Base-by-base conservation (phyloP, 352 stramenopile species). In the Phytophthora lateralis region DNA sequence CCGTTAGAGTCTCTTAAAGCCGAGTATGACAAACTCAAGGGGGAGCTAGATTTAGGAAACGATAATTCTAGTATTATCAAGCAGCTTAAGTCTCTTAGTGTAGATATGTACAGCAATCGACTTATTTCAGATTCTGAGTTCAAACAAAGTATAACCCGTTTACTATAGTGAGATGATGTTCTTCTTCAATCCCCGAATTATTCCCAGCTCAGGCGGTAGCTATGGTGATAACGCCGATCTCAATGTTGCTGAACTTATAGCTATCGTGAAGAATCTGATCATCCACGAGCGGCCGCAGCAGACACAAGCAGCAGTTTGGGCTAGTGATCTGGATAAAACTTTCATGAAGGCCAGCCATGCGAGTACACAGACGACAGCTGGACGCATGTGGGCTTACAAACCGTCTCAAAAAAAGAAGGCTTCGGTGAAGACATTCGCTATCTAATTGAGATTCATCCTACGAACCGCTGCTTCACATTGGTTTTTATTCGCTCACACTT, bases 171-270 rank as follows among this genome's bases (percentile, higher is more conserved):
- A 9, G 10, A 35, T 14, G 8, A 42, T 42, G 37, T 42, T 42
- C 15, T 42, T 42, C n/a, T 20, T 42, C 15, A 42, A 42, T 12
- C 37, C 37, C 10, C 37, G n/a, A 20, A 42, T 60, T 50, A 66
- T 66, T 42, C 44, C 34, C 35, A 52, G 27, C 9, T 66, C 58
- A 42, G 34, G n/a, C 29, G 58, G 58, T 45, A 60, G 49, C 34
- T 66, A 66, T 55, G 58, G 58, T 4, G 58, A 66, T 39, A 60
- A 60, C 49, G 43, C 49, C 29, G 58, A 66, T 66, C 29, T 55
- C 45, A 63, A 56, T 38, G 45, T 63, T 3, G 35, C 45, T 26
- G 46, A 63, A 18, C 38, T 56, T 8, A 63, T 51, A 55, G 6
- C 44, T 2, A 51, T 56, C 38, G 56, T 63, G 55, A 51, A 51